phyloP scores from a whole-genome alignment of 1,139 yeast species.

The Kluyveromyces marxianus region DNA sequence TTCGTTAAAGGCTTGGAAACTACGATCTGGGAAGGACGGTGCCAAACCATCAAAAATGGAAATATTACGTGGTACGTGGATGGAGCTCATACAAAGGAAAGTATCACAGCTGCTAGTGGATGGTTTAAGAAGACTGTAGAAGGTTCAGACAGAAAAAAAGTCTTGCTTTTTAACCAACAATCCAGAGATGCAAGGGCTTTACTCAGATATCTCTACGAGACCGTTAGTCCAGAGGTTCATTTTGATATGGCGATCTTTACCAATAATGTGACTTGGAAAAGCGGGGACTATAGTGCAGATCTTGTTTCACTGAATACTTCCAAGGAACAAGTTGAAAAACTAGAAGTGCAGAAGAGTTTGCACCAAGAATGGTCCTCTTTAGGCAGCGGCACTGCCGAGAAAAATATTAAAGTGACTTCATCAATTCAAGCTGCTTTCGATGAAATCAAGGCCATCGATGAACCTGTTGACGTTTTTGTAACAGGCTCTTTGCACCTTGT shows the following conservation, averaged over 20 bases:
- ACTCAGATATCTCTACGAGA: constrained; percentile 45
- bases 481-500: constrained; percentile 92
- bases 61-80: constrained; percentile 73
- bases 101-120: constrained; percentile 65
- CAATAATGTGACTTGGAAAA: constrained; percentile 86
- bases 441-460: constrained; percentile 36
- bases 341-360: constrained; percentile 73
- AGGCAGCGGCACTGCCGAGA: constrained; percentile 36
- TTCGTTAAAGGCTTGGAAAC: constrained; percentile 57
- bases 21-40: constrained; percentile 91
- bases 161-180: constrained; percentile 86
- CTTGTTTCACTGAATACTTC: constrained; percentile 79
- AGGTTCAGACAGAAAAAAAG: constrained; percentile 25
- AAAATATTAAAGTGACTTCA: constrained; percentile 49
- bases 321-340: constrained; percentile 63
- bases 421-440: constrained; percentile 73
- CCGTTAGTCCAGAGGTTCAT: constrained; percentile 32
- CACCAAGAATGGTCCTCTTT: constrained; percentile 55
- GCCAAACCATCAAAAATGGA: constrained; percentile 57
- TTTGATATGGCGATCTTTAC: constrained; percentile 80
- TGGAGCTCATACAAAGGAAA: constrained; percentile 94
- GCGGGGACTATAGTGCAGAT: constrained; percentile 75
- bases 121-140: constrained; percentile 58
- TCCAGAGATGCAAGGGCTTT: constrained; percentile 75
- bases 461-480: constrained; percentile 66